Evolutionary conservation across 345 rosid species (phyloP), one percentile per base, ranked within the genome.

Genomic region (Eucalyptus polyanthemos): DNA sequence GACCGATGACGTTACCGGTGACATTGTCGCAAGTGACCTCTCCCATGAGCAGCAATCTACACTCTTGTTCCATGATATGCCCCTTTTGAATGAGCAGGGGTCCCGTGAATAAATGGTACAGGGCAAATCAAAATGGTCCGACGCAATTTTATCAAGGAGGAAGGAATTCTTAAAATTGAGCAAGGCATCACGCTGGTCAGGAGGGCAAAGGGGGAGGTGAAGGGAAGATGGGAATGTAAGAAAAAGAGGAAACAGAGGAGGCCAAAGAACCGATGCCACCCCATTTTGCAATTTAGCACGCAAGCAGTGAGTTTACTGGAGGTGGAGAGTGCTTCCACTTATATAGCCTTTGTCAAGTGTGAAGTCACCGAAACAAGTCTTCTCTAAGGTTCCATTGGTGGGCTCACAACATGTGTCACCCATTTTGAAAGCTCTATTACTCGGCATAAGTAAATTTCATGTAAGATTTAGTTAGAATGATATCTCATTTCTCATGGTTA

Each of bases 81-180:
- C 1, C 54, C 1, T 14, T 50, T 6, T 2, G 19, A 50, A 14
- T 50, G 7, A 50, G 21, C 54, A 15, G 4, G 17, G 7, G 19
- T 14, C 53, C 7, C 3, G 0, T 50, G 53, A 50, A 50, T 50
- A 50, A 50, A 15, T 1, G 19, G 1, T 6, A 50, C 7, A 15
- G 8, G 53, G 1, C 19, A 0, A 14, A 50, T 3, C 54, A 16
- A 6, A 50, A 6, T 50, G 54, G 9, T 51, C 4, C 0, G 0
- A 7, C 0, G 2, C 54, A 51, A 3, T 51, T 51, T 51, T 17
- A 51, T 51, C 22, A 17, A 17, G 9, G 9, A 3, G 1, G 22
- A 17, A 51, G 22, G 22, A 50, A 15, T 16, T 51, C 2, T 51
- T 51, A 51, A 51, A 51, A 51, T 51, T 51, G 56, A 51, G 56